Base-by-base conservation (phyloP, 176 grass and related monocot genomes). In the Musa schizocarpa region DNA sequence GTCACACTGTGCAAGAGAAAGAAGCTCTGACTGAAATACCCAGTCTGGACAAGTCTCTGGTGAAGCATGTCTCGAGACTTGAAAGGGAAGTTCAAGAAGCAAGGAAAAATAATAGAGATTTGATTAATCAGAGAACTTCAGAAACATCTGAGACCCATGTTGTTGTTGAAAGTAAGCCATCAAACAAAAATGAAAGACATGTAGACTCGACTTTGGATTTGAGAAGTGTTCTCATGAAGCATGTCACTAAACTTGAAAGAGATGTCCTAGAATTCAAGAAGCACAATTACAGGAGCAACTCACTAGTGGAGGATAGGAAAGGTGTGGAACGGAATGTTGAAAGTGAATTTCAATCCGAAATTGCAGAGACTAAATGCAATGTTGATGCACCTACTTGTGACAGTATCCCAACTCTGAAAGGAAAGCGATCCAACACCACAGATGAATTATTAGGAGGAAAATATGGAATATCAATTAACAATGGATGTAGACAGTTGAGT, bases 51-150 rank as follows among this genome's bases (percentile, higher is more conserved):
- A 99, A 92, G 85, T 84, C 95, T 72, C 78, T 99, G 65, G 91
- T 95, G n/a, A 95, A 88, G 23, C 88, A 88, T 25, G 69, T 88
- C 14, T 80, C 77, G 10, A 83, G 81, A 69, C 79, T 81, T 58
- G 90, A 99, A 81, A 93, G 66, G 74, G 90, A 87, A 74, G 82
- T 93, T 71, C 72, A 83, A 54, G 82, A 93, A 74, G 87, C 87
- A 81, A 76, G 69, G 69, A 87, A 74, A 76, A 89, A 73, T 74
- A 59, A 49, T 22, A 13, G 1, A 48, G 69, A 59, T 53, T 27
- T 21, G 52, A 49, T 52, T 9, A 53, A 52, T 65, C 59, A 25
- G 16, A 77, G 11, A 65, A 22, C 7, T 10, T 65, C 62, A 68
- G 65, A 14, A 77, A 82, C 78, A 75, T 12, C 64, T 77, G 69